phyloP scores from a whole-genome alignment of 495 filamentous ascomycete genomes.

The Tuber indicum region DNA sequence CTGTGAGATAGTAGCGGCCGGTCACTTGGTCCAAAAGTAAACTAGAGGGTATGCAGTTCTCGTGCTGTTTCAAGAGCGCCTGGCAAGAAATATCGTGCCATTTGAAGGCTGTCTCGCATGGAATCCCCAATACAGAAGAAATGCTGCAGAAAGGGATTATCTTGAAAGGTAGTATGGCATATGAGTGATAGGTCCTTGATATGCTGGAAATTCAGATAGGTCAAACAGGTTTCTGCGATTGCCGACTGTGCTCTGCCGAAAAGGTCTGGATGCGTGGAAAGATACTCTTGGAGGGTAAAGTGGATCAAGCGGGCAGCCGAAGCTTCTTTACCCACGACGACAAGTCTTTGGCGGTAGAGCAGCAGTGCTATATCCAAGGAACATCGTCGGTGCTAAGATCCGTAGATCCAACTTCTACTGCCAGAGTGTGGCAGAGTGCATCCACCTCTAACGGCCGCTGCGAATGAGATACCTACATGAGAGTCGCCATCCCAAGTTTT shows the following conservation, averaged over 20 bases:
- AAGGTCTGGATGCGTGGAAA: background rate
- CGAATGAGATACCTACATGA: background rate
- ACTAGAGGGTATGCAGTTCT: background rate
- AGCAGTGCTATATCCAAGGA: background rate
- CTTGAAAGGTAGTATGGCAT: background rate
- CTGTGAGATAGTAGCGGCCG: background rate
- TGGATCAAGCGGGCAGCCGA: background rate
- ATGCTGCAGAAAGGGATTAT: background rate
- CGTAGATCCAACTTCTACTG: background rate
- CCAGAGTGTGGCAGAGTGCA: background rate
- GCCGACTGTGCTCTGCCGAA: background rate
- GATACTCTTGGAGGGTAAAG: background rate
- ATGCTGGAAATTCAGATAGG: conserved; percentile 1
- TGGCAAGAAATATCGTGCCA: too few species aligned
- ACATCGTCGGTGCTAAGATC: background rate
- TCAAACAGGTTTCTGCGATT: conserved; percentile 2
- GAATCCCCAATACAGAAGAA: background rate
- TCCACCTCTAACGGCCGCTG: background rate
- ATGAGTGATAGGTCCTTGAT: background rate
- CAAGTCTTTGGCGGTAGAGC: background rate
- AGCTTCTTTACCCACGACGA: background rate
- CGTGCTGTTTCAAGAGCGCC: background rate
- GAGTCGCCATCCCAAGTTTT: background rate
- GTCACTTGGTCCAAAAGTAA: background rate
- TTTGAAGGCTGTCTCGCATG: background rate